phyloP scores from a whole-genome alignment of 768 basidiomycete species.

The Rhizopogon vesiculosus region DNA sequence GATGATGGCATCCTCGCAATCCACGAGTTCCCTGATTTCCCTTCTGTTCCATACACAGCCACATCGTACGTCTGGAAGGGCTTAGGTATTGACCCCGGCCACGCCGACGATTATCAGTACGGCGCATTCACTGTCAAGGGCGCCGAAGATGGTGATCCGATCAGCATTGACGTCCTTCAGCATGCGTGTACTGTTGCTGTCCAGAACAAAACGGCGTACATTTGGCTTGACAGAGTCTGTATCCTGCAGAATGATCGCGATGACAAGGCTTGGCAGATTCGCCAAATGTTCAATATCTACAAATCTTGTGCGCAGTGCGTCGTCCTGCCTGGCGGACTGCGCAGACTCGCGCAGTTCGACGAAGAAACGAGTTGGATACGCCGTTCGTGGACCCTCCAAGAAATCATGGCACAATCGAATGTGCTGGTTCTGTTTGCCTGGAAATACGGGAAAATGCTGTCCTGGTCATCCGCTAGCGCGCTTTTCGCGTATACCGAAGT shows the following conservation, averaged over 20 bases:
- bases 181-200: constrained; percentile 5
- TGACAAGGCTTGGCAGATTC: constrained; percentile 17
- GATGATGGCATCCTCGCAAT: not conserved
- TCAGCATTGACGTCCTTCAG: constrained; percentile 8
- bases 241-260: constrained; percentile 10
- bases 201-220: not conserved
- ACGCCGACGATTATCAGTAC: not conserved
- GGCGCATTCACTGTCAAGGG: not conserved
- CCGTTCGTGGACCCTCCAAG: constrained; percentile 17
- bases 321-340: constrained; percentile 14
- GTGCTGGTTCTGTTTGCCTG: not conserved
- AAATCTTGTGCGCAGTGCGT: constrained; percentile 6
- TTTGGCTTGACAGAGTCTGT: constrained; percentile 15
- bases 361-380: constrained; percentile 14
- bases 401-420: not conserved
- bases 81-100: not conserved
- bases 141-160: constrained; percentile 8
- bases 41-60: not conserved
- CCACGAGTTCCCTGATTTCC: not conserved
- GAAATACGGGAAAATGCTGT: not conserved
- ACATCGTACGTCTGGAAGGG: not conserved
- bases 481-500: not conserved
- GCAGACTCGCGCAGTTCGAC: constrained; percentile 8
- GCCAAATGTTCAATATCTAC: constrained; percentile 15
- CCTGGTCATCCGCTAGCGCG: not conserved